Conservation (phyloP, 2,329 filamentous ascomycete genomes). For the Dichotomopilus funicola region DNA sequence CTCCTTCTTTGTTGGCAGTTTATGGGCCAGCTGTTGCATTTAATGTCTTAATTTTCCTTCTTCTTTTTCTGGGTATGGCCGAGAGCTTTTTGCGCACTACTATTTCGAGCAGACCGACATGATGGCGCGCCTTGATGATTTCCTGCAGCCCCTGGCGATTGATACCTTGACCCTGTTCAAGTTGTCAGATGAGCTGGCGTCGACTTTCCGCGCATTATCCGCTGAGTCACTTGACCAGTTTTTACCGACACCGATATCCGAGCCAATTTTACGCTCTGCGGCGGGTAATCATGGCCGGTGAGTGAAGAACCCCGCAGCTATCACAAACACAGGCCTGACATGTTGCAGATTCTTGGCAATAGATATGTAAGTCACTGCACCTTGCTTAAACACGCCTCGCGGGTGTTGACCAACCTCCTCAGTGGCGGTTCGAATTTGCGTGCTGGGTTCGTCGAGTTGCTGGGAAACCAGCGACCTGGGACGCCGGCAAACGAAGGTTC, state of each 20-base stretch:
- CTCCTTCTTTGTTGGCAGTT: neutral
- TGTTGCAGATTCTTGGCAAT: slow-evolving; percentile 51
- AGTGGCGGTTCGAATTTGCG: slow-evolving; percentile 64
- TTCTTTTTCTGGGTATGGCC: neutral
- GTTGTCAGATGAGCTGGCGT: slow-evolving; percentile 42
- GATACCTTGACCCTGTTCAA: slow-evolving; percentile 39
- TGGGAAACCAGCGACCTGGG: slow-evolving; percentile 31
- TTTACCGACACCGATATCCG: slow-evolving; percentile 54
- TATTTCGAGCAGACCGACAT: neutral
- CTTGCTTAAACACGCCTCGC: neutral
- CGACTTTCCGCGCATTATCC: slow-evolving; percentile 44
- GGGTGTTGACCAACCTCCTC: neutral
- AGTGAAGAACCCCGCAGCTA: slow-evolving; percentile 25
- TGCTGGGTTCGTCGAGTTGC: slow-evolving; percentile 60
- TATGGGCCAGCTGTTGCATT: neutral
- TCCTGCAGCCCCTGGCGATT: slow-evolving; percentile 46
- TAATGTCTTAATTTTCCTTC: neutral
- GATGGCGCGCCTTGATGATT: slow-evolving; percentile 32
- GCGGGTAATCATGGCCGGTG: slow-evolving; percentile 41
- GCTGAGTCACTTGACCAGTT: slow-evolving; percentile 50
- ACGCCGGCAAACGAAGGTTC: slow-evolving; percentile 13
- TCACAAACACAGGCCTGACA: neutral
- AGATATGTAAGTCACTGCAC: slow-evolving; percentile 50
- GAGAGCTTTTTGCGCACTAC: neutral
- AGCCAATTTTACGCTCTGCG: slow-evolving; percentile 48